Percentiles rank a stretch among this genome's conserved stretches.
phyloP scores from a whole-genome alignment of 2,329 filamentous ascomycete species.

The Monosporascus sp. region DNA sequence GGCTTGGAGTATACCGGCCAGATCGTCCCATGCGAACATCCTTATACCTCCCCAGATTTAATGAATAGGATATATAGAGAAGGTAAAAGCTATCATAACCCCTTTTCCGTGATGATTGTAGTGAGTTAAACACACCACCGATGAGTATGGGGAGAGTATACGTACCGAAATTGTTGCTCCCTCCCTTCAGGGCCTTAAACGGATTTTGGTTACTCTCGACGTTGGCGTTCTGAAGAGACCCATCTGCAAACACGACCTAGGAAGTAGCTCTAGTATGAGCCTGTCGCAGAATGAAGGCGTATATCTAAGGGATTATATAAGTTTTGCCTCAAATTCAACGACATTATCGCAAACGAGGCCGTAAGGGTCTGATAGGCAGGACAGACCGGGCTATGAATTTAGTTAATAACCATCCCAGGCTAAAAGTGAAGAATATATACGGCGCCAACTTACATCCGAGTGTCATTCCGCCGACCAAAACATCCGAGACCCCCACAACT shows the following conservation, averaged over 20 bases:
- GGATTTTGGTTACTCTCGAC: conserved; percentile 15
- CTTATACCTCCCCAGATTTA: conserved; percentile 21
- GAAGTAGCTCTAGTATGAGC: conserved; percentile 6
- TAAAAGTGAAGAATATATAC: too few relatives aligned
- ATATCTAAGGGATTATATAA: too few relatives aligned
- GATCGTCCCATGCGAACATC: conserved; percentile 19
- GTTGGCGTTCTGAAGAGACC: conserved; percentile 20
- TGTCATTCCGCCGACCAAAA: too few relatives aligned
- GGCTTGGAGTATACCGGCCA: conserved; percentile 19
- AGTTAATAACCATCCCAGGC: too few relatives aligned
- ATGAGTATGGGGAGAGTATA: background rate
- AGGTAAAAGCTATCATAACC: conserved; percentile 17
- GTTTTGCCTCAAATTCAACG: too few relatives aligned
- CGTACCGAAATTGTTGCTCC: conserved; percentile 23
- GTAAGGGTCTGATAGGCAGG: too few relatives aligned
- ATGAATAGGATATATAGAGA: conserved; percentile 18
- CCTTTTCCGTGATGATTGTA: conserved; percentile 14
- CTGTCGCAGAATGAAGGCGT: background rate
- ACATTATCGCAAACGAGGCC: too few relatives aligned
- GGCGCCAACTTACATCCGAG: too few relatives aligned
- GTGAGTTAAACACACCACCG: conserved; percentile 4
- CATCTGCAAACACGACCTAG: conserved; percentile 26
- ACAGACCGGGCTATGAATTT: too few relatives aligned
- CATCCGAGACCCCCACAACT: too few relatives aligned
- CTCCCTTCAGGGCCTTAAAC: conserved; percentile 23